Conservation (phyloP, 2,329 filamentous ascomycete species). For the Fusarium sp. region DNA sequence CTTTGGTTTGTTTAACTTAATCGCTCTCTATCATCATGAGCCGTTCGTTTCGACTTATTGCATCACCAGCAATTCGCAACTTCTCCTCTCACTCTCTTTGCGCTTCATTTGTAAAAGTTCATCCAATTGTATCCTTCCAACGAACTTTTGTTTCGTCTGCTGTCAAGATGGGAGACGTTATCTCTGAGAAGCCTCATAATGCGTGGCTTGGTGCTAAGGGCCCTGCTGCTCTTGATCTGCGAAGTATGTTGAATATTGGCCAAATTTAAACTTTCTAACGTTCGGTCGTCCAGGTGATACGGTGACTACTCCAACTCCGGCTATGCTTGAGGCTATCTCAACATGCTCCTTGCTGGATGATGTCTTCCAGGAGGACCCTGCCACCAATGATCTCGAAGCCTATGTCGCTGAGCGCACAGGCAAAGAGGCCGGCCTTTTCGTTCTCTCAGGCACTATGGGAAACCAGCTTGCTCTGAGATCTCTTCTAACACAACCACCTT, state of each 20-base stretch:
- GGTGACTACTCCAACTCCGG: conserved; percentile 78
- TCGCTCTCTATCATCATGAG: conserved; percentile 22
- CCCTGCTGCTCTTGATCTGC: conserved; percentile 54
- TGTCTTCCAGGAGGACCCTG: conserved; percentile 83
- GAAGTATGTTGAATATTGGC: conserved; percentile 49
- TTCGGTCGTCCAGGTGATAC: conserved; percentile 56
- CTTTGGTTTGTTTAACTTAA: background rate
- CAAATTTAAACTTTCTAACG: conserved; percentile 31
- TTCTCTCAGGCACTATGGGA: conserved; percentile 93
- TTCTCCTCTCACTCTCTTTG: background rate
- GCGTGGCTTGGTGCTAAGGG: conserved; percentile 55
- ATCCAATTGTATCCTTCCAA: background rate
- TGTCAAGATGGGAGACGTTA: conserved; percentile 30
- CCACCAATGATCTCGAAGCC: conserved; percentile 79
- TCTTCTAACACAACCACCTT: conserved; percentile 82
- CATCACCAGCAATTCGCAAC: conserved; percentile 5
- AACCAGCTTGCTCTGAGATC: conserved; percentile 87
- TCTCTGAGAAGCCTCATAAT: conserved; percentile 39
- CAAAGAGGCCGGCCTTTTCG: conserved; percentile 82
- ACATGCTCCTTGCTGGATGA: conserved; percentile 84
- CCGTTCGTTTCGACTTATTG: conserved; percentile 13
- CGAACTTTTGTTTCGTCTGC: conserved; percentile 28
- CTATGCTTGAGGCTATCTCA: conserved; percentile 85
- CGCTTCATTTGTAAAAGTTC: background rate
- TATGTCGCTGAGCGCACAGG: conserved; percentile 78